Conservation (phyloP, 2,329 filamentous ascomycete genomes). For the Fusarium denticulatum region DNA sequence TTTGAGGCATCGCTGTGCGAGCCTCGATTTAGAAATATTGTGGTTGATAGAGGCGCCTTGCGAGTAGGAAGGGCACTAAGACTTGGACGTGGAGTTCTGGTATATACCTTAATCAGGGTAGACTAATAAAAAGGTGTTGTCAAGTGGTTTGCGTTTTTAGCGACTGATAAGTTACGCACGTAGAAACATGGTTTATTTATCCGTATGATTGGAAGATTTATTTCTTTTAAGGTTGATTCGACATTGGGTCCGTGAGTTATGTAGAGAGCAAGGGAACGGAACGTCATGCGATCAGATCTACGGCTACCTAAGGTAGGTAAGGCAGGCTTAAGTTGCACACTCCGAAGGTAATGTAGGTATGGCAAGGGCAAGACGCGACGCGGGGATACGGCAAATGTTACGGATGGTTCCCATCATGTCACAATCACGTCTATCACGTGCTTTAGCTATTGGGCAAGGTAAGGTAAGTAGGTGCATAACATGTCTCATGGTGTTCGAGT, state of each 20-base stretch:
- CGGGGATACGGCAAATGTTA: slow-evolving; percentile 9
- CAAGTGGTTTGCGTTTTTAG: neutral
- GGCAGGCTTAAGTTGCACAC: neutral
- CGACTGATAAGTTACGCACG: neutral
- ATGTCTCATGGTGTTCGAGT: neutral
- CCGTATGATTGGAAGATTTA: neutral
- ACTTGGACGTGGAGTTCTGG: neutral
- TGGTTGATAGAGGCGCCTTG: neutral
- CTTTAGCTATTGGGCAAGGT: neutral
- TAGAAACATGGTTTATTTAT: neutral
- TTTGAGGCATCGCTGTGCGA: slow-evolving; percentile 49
- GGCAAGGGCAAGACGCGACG: slow-evolving; percentile 18
- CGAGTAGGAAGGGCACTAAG: neutral
- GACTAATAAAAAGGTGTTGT: neutral
- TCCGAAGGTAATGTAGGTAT: neutral
- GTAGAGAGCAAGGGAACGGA: neutral
- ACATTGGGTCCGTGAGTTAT: neutral
- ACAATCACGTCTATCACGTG: neutral
- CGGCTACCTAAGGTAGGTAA: neutral
- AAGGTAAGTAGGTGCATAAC: neutral
- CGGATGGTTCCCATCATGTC: neutral
- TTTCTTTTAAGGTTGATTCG: neutral
- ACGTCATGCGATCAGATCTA: slow-evolving; percentile 10
- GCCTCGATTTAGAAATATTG: slow-evolving; percentile 3
- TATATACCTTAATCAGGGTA: neutral